Evolutionary conservation across 2,329 filamentous ascomycete genomes (phyloP).

Genomic region (Fusarium acutatum): DNA sequence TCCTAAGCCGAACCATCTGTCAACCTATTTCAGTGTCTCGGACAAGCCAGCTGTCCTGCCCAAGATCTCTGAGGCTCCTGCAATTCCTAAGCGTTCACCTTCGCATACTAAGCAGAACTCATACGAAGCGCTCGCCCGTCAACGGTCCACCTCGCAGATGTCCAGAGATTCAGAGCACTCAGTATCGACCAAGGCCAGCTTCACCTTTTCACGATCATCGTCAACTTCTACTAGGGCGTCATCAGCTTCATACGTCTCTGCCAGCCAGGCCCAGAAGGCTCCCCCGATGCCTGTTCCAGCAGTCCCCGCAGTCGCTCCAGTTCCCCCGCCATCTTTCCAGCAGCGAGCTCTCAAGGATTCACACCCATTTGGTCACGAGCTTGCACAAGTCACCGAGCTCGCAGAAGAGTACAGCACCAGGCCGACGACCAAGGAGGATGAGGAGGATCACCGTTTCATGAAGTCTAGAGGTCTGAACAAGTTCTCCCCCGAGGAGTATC

Average conservation of each 20-base stretch:
- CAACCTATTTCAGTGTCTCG: constrained; percentile 70
- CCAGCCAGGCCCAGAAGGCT: constrained; percentile 42
- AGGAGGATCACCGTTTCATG: constrained; percentile 74
- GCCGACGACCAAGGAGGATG: constrained; percentile 66
- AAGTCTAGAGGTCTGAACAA: constrained; percentile 74
- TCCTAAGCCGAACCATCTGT: constrained; percentile 71
- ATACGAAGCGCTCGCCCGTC: constrained; percentile 76
- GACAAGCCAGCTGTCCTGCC: constrained; percentile 51
- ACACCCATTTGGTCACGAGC: constrained; percentile 87
- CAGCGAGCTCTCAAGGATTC: constrained; percentile 50
- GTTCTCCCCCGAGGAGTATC: constrained; percentile 83
- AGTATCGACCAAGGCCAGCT: constrained; percentile 65
- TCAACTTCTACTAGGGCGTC: constrained; percentile 64
- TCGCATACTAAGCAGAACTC: constrained; percentile 89
- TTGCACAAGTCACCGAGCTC: constrained; percentile 91
- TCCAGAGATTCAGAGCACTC: constrained; percentile 64
- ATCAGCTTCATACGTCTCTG: constrained; percentile 53
- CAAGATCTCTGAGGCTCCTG: constrained; percentile 51
- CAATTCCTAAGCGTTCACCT: constrained; percentile 79
- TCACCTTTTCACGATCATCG: constrained; percentile 64
- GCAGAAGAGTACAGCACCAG: constrained; percentile 84
- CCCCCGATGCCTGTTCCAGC: constrained; percentile 44
- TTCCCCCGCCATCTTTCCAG: constrained; percentile 47
- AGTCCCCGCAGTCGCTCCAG: constrained; percentile 40
- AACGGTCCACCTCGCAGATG: constrained; percentile 68